phyloP scores from a whole-genome alignment of 2,329 filamentous ascomycete species.

The Xylaria digitata region DNA sequence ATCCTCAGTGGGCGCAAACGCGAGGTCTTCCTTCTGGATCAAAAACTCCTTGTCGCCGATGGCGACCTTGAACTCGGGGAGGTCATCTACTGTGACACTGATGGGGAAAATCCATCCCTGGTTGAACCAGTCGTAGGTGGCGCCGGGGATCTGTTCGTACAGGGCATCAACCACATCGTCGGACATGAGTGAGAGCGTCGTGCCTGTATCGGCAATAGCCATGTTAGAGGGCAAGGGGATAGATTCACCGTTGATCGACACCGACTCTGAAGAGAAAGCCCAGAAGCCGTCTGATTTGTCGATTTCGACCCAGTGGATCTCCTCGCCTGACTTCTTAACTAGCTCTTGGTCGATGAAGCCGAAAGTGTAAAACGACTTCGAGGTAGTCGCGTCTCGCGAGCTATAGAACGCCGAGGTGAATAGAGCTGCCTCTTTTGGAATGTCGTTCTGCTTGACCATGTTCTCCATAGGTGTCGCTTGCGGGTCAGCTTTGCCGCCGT shows the following conservation, averaged over 20 bases:
- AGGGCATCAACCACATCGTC: constrained; percentile 70
- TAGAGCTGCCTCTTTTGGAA: constrained; percentile 63
- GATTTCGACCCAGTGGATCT: constrained; percentile 70
- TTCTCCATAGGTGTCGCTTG: constrained; percentile 75
- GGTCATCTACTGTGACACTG: constrained; percentile 59
- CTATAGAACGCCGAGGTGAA: constrained; percentile 74
- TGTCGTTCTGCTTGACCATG: constrained; percentile 66
- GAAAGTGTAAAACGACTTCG: constrained; percentile 76
- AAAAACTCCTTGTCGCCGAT: constrained; percentile 70
- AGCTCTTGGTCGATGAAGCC: constrained; percentile 76
- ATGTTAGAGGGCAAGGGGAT: constrained; percentile 66
- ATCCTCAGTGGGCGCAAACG: constrained; percentile 66
- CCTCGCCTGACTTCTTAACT: constrained; percentile 62
- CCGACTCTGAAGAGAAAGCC: constrained; percentile 69
- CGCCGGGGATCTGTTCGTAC: constrained; percentile 72
- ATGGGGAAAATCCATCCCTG: constrained; percentile 75
- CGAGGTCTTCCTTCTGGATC: constrained; percentile 72
- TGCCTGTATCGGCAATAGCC: constrained; percentile 78
- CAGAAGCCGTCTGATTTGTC: constrained; percentile 76
- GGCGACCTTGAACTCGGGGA: constrained; percentile 71
- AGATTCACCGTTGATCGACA: constrained; percentile 66
- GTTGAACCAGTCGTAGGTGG: constrained; percentile 64
- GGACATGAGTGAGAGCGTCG: constrained; percentile 73
- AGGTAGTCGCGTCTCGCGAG: constrained; percentile 60
- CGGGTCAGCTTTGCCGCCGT: constrained; percentile 55